Conservation (phyloP, 2,329 filamentous ascomycete species). For the Seiridium unicorne region DNA sequence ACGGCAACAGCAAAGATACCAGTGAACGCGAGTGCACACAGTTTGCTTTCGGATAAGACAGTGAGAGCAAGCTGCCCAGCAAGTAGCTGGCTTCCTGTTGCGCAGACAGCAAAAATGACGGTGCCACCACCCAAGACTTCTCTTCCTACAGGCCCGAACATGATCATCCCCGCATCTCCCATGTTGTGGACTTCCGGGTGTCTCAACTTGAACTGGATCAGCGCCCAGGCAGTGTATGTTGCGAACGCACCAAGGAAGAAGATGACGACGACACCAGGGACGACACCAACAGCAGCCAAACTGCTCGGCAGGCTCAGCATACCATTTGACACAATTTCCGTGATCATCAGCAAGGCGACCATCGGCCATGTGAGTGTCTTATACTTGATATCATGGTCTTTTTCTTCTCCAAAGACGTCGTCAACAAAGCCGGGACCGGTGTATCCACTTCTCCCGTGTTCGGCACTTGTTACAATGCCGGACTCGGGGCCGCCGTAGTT, state of each 20-base stretch:
- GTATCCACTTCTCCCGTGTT: slow-evolving; percentile 5
- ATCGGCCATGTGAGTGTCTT: slow-evolving; percentile 52
- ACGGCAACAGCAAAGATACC: slow-evolving; percentile 49
- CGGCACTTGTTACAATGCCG: background rate
- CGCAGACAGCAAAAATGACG: slow-evolving; percentile 50
- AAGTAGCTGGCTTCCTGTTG: slow-evolving; percentile 48
- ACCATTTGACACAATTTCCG: slow-evolving; percentile 53
- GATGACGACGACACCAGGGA: slow-evolving; percentile 50
- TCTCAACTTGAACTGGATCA: slow-evolving; percentile 51
- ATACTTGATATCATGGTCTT: slow-evolving; percentile 44
- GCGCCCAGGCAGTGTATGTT: slow-evolving; percentile 46
- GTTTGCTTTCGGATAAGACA: slow-evolving; percentile 40
- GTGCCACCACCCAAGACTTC: slow-evolving; percentile 48
- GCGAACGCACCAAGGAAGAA: slow-evolving; percentile 49
- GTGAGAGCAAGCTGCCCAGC: slow-evolving; percentile 49
- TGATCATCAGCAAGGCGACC: slow-evolving; percentile 53
- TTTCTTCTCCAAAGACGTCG: slow-evolving; percentile 39
- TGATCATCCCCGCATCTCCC: slow-evolving; percentile 52
- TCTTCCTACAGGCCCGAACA: slow-evolving; percentile 51
- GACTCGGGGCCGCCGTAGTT: slow-evolving; percentile 6
- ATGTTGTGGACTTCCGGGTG: slow-evolving; percentile 58
- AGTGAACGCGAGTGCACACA: slow-evolving; percentile 49
- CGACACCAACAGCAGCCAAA: slow-evolving; percentile 48
- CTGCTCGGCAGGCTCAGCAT: slow-evolving; percentile 53
- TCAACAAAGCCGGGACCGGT: slow-evolving; percentile 17